Evolutionary conservation across 768 basidiomycete genomes (phyloP).

Genomic region (Dendrothele bispora): DNA sequence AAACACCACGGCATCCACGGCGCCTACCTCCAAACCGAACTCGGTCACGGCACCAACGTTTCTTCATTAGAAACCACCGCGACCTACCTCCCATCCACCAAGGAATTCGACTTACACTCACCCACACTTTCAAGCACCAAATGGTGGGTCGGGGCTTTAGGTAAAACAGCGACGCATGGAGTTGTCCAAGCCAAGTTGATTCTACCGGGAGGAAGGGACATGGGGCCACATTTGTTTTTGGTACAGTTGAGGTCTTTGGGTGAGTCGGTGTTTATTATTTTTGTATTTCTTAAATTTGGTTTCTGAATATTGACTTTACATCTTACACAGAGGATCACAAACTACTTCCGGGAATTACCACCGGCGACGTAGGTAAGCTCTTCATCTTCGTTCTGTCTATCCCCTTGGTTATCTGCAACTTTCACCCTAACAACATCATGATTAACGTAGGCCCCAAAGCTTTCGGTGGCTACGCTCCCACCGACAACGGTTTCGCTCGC

Average conservation of each 20-base stretch:
- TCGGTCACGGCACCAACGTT: slow-evolving; percentile 77
- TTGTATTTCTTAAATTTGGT: not conserved
- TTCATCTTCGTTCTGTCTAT: too few species aligned
- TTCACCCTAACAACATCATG: too few species aligned
- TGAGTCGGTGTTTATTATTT: slow-evolving; percentile 22
- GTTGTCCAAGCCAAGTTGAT: slow-evolving; percentile 75
- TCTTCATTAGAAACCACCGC: slow-evolving; percentile 71
- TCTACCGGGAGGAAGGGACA: slow-evolving; percentile 54
- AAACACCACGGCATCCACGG: slow-evolving; percentile 64
- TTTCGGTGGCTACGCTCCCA: slow-evolving; percentile 42
- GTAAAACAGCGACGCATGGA: slow-evolving; percentile 72
- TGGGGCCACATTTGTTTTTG: slow-evolving; percentile 76
- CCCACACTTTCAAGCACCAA: slow-evolving; percentile 73
- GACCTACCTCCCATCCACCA: slow-evolving; percentile 62
- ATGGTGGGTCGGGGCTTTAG: slow-evolving; percentile 80
- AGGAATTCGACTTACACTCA: slow-evolving; percentile 74
- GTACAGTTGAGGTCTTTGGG: slow-evolving; percentile 65
- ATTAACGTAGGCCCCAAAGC: slow-evolving; percentile 53
- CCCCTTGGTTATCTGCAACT: too few species aligned
- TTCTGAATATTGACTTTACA: too few species aligned
- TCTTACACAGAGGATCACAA: slow-evolving; percentile 52
- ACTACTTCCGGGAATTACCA: slow-evolving; percentile 54
- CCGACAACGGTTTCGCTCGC: slow-evolving; percentile 68
- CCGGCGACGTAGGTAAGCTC: slow-evolving; percentile 71
- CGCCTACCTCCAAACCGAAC: slow-evolving; percentile 75